Conservation (phyloP, 2,329 filamentous ascomycete genomes). For the Tolypocladium amazonense region DNA sequence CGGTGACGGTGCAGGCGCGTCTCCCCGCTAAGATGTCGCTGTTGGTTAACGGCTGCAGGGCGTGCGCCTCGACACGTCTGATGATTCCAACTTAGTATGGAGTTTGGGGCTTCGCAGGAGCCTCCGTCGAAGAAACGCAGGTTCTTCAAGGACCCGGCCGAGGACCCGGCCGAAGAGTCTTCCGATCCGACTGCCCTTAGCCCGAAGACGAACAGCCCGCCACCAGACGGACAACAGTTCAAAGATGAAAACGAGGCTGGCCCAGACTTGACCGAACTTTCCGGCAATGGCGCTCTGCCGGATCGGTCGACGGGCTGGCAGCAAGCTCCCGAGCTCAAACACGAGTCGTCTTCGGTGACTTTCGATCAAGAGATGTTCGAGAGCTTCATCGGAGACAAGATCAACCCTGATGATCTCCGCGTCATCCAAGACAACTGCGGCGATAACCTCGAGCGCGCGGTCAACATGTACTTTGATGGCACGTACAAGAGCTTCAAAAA, state of each 20-base stretch:
- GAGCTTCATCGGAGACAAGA: slow-evolving; percentile 46
- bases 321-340: slow-evolving; percentile 5
- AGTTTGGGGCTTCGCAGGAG: slow-evolving; percentile 24
- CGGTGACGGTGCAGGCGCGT: slow-evolving; percentile 23
- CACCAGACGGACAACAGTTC: slow-evolving; percentile 12
- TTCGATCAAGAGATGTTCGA: slow-evolving; percentile 52
- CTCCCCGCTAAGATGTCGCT: slow-evolving; percentile 13
- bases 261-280: slow-evolving; percentile 5
- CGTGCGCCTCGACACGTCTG: neutral
- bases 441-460: slow-evolving; percentile 48
- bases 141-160: slow-evolving; percentile 24
- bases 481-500: slow-evolving; percentile 47
- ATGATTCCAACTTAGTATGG: slow-evolving; percentile 22
- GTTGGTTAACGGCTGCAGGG: neutral
- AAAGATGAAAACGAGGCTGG: slow-evolving; percentile 10
- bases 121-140: slow-evolving; percentile 35
- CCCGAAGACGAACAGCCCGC: slow-evolving; percentile 11
- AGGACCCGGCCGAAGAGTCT: slow-evolving; percentile 19
- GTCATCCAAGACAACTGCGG: slow-evolving; percentile 44
- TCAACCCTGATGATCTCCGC: slow-evolving; percentile 35
- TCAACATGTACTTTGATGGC: slow-evolving; percentile 62
- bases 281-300: slow-evolving; percentile 3
- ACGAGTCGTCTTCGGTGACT: slow-evolving; percentile 17
- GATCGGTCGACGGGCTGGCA: slow-evolving; percentile 4
- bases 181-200: slow-evolving; percentile 13